Evolutionary conservation across 1,284 basidiomycete species (phyloP), one percentile per base, ranked within the genome.

Genomic region (Paramarasmius palmivorus): DNA sequence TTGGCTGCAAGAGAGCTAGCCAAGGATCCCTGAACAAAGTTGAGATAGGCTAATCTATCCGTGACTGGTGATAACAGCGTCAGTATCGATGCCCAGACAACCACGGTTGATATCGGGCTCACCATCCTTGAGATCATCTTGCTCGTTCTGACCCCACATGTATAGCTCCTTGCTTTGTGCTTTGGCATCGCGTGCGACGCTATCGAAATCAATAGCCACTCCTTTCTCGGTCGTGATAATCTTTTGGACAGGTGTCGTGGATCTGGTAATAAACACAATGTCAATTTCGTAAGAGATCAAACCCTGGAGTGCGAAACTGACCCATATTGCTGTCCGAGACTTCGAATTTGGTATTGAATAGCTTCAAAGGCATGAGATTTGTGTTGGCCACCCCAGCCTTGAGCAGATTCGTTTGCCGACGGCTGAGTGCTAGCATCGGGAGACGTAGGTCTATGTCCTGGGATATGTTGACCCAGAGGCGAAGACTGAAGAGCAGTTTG

Each of bases 131-230:
- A 92, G 59, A 72, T 92, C 90, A 26, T 79, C 75, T 2, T 70
- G 68, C 61, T 91, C 85, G 1, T 65, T 61, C 66, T 91, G 89
- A 8, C 90, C 90, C 90, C 90, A 92, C 29, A 79, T 81, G 61
- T 89, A 92, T 34, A 92, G 70, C 59, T 92, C 90, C 68, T 92
- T 92, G 76, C 86, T 89, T 63, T 86, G 82, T 0, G 79, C 72
- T 64, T 90, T 86, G 6, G 76, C 64, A 63, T 90, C 83, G 58
- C 84, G 79, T 4, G 83, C 73, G 35, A 86, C 68, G 53, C 73
- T 78, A 59, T 91, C 86, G 61, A 81, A 79, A 65, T 89, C 88
- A 59, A 92, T 77, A 20, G 84, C 81, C 19, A 91, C 73, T 5
- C 90, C 86, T 66, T 92, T 92, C 67, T 82, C 78, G 7, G 80